A percentile compares a stretch with the other conserved stretches of the same genome.
phyloP scores from a whole-genome alignment of 768 basidiomycete species.

The Paxillus ammoniavirescens region DNA sequence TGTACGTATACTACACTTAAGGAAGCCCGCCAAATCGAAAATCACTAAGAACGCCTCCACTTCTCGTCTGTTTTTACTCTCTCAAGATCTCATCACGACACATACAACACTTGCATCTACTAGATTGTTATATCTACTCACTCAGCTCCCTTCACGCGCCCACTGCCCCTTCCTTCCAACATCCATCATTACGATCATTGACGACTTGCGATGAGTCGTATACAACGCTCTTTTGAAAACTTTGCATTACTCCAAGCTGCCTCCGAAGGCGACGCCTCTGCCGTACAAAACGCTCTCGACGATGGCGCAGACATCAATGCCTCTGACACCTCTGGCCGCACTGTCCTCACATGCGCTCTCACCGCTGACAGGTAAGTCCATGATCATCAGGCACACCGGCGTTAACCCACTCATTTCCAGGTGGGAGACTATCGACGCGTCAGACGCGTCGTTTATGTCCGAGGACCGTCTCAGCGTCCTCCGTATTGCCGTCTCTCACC shows the following conservation, averaged over 20 bases:
- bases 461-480: slow-evolving; percentile 56
- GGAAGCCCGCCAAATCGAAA: slow-evolving; percentile 14
- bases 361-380: slow-evolving; percentile 64
- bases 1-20: slow-evolving; percentile 22
- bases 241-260: slow-evolving; percentile 53
- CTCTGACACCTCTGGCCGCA: slow-evolving; percentile 58
- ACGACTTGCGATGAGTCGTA: slow-evolving; percentile 37
- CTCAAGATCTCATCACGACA: slow-evolving; percentile 1
- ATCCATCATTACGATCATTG: slow-evolving; percentile 27
- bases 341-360: slow-evolving; percentile 65
- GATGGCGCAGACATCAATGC: slow-evolving; percentile 70
- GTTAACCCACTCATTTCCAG: slow-evolving; percentile 33
- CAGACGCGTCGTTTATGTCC: slow-evolving; percentile 66
- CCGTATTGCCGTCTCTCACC: slow-evolving; percentile 51
- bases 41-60: slow-evolving; percentile 12
- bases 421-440: slow-evolving; percentile 69
- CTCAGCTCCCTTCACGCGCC: slow-evolving; percentile 1
- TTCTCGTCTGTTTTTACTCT: neutral
- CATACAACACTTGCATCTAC: neutral
- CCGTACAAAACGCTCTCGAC: slow-evolving; percentile 50
- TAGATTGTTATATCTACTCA: slow-evolving; percentile 18
- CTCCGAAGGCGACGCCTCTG: slow-evolving; percentile 52
- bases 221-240: slow-evolving; percentile 40
- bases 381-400: slow-evolving; percentile 4
- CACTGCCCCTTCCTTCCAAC: neutral